These are phyloP conservation scores for Diaporthe vexans DNA, from an alignment of 2,329 filamentous ascomycete species.

Conservation along the genomic window DNA sequence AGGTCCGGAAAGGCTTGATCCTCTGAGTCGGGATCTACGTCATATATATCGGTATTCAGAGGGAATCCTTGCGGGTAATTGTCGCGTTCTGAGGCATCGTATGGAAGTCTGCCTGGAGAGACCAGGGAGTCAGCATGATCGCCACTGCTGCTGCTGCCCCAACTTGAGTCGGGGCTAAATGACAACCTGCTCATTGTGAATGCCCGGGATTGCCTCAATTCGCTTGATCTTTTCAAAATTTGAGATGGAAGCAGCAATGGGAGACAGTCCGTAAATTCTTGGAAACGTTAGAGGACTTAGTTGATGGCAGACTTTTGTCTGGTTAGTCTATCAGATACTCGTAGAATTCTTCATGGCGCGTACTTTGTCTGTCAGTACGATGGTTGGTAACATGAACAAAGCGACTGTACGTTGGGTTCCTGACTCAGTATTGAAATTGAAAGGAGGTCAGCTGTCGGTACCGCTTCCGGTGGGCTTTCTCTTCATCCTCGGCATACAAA, in stretches of 20 bases:
- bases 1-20: not conserved
- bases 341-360: not conserved
- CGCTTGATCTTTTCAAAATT: not conserved
- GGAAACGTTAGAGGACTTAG: not conserved
- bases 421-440: not conserved
- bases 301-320: not conserved
- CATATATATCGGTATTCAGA: not conserved
- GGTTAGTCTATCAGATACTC: too few species aligned
- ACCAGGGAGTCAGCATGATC: too few species aligned
- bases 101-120: not conserved
- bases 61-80: conserved; percentile 8
- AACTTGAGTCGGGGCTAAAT: not conserved
- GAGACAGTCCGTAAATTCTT: not conserved
- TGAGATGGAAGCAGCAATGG: not conserved
- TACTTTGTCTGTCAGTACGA: not conserved
- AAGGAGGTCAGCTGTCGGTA: not conserved
- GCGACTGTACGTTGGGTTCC: not conserved
- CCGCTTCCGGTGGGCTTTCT: conserved; percentile 13
- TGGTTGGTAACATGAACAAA: not conserved
- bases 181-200: not conserved
- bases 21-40: not conserved
- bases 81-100: not conserved
- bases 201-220: too few species aligned
- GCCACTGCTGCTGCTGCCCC: not conserved
- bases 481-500: not conserved